Base-by-base conservation (phyloP, 2,329 filamentous ascomycete species). In the Cladorrhinum sp. region DNA sequence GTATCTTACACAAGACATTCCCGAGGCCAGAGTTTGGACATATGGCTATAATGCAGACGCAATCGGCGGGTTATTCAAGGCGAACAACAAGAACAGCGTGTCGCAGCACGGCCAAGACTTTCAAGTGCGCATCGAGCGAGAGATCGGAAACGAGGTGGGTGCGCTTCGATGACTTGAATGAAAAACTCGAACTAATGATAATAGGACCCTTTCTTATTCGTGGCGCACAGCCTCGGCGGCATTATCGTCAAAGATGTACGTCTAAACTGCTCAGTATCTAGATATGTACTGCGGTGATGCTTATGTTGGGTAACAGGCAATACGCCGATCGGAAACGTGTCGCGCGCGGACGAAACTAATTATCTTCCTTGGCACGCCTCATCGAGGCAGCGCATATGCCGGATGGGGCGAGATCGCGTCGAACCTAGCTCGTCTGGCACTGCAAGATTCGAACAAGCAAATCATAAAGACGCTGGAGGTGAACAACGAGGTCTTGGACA, bases 31-130 rank as follows among this genome's bases (percentile, higher is more conserved):
- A 60, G 62, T 76, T 28, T 75, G 70, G 73, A 77, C 74, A 21
- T 78, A 76, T 59, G 74, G 75, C 39, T 77, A 77, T 64, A 71
- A 77, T 58, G 74, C 74, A 21, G 71, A 76, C 61, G 70, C 74
- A 9, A 70, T 74, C 58, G 69, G 68, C 20, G 71, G 71, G 2
- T 30, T 76, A 23, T 75, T 76, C 58, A 57, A 73, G 63, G 67
- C 72, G 20, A 72, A 69, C 64, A 75, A 74, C 67, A 67, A 73
- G 66, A 75, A 76, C 58, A 75, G 70, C 59, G 66, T 77, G 26
- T 75, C 69, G 30, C 68, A 75, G 59, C 74, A 77, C 66, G 72
- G 73, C 58, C 64, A 56, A 48, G 70, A 75, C 58, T 61, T 75
- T 33, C 62, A 62, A 5, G 64, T 67, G 7, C 66, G 66, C 48